Evolutionary conservation across 495 filamentous ascomycete species (phyloP), one percentile per base, ranked within the genome.

Genomic region (Aspergillus bridgeri): DNA sequence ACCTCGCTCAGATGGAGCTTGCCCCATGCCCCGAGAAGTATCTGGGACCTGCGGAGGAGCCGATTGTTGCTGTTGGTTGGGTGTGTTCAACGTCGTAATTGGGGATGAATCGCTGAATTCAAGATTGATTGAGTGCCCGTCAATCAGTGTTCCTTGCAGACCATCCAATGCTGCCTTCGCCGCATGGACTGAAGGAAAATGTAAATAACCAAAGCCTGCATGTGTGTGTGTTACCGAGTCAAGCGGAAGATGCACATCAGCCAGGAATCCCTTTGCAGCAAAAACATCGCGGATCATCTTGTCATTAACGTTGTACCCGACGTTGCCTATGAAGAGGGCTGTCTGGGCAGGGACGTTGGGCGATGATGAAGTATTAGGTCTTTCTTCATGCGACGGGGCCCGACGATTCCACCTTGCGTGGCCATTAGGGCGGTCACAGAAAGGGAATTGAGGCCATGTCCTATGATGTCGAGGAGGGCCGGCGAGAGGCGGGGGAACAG

Each of bases 131-230:
- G 88, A 72, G 59, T 94, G 91, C 20, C 90, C 91, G 65, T 84
- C 86, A 61, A 98, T 83, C 47, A 87, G 78, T 52, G 80, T 76
- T 55, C 94, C 94, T 56, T 89, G 88, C 72, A 91, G 81, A 15
- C 71, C 75, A 56, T 90, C 83, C 49, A 92, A 84, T 29, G 87
- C 94, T 54, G 76, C 80, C 69, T 86, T 89, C 47, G 93, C 91
- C 50, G 92, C 88, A 19, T 92, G 87, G 42, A 90, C 71, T 0
- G 86, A 87, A 49, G 73, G 70, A 74, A 94, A 96, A 57, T 83
- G 81, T 48, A 97, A 83, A 66, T 97, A 99, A 45, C 90, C 95
- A 65, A 96, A 98, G 44, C 94, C 94, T 79, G 96, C 96, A 67
- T 86, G 88, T 60, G 83, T 83, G 18, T 89, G 90, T 56, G 86